Base-by-base conservation (phyloP, 2,329 filamentous ascomycete genomes). In the Colletotrichum sidae region DNA sequence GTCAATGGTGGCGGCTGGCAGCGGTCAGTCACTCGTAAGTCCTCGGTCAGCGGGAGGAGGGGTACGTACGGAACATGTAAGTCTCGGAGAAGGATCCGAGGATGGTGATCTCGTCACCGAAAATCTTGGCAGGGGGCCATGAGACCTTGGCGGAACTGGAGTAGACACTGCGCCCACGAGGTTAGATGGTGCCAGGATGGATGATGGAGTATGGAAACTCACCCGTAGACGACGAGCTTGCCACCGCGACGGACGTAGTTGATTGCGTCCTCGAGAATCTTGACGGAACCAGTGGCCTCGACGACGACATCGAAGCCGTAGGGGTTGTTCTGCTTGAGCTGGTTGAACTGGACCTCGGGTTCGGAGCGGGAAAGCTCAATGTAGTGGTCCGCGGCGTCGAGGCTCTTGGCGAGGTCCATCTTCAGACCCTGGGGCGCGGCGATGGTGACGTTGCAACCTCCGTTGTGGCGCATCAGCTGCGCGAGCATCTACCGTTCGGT, bases 81-180 rank as follows among this genome's bases (percentile, higher is more conserved):
- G 88, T 90, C 77, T 92, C 90, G 52, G 88, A 91, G 80, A 92
- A 93, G 56, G 87, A 90, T 34, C 90, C 90, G 58, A 92, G 80
- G 70, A 93, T 91, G 69, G 89, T 92, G 70, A 93, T 90, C 76
- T 92, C 90, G 67, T 81, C 78, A 72, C 84, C 83, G 73, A 87
- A 92, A 71, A 93, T 92, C 80, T 90, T 90, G 75, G 85, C 83
- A n/a, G 90, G 90, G 6, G 88, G 82, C 88, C 90, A 92, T 4
- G 85, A 82, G 37, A 93, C 89, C 53, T 84, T 84, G 60, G 86
- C 89, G 35, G 84, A 77, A 68, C 82, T 85, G 68, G 85, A 80
- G 74, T 92, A 93, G 34, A 93, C 90, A 53, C 88, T 77, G 50
- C 3, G 60, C 9, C 9, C 8, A 13, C n/a, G 8, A 11, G 11